Percentiles rank a stretch among this genome's conserved stretches.
Evolutionary conservation across 2,329 filamentous ascomycete genomes (phyloP).

Genomic region (Hymenoscyphus fraxineus): DNA sequence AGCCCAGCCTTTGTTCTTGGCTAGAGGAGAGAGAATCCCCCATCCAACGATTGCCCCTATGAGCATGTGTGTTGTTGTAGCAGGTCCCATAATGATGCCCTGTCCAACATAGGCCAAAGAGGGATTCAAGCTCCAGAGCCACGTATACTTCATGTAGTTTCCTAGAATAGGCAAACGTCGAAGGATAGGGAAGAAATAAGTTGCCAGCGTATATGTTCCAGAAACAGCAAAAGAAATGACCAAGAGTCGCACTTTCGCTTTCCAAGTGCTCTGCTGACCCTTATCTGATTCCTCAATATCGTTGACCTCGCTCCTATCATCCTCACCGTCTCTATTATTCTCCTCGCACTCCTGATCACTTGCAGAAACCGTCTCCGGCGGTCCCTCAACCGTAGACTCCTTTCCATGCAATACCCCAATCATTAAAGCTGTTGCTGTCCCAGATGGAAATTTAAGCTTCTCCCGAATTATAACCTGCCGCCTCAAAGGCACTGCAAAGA

Average conservation of each 20-base stretch:
- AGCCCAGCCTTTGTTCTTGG: constrained; percentile 84
- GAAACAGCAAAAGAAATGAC: constrained; percentile 56
- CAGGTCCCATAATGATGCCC: constrained; percentile 96
- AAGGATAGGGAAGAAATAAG: constrained; percentile 84
- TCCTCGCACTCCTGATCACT: not conserved
- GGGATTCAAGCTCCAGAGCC: constrained; percentile 95
- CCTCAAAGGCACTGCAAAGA: constrained; percentile 89
- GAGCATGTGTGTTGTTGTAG: constrained; percentile 93
- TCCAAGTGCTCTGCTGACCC: constrained; percentile 31
- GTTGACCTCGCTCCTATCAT: constrained; percentile 18
- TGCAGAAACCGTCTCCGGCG: constrained; percentile 6
- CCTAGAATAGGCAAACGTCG: constrained; percentile 88
- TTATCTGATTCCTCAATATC: constrained; percentile 26
- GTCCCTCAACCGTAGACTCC: constrained; percentile 29
- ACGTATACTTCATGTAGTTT: constrained; percentile 64
- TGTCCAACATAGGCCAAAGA: constrained; percentile 97
- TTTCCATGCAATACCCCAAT: constrained; percentile 83
- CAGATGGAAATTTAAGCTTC: constrained; percentile 89
- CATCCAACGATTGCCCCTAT: constrained; percentile 85
- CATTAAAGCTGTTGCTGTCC: constrained; percentile 90
- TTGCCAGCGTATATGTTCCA: constrained; percentile 69
- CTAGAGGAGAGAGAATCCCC: constrained; percentile 84
- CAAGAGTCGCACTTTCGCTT: constrained; percentile 38
- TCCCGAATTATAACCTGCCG: constrained; percentile 91
- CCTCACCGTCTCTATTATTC: not conserved